These are phyloP conservation scores for Rhizodiscina lignyota DNA, from an alignment of 495 filamentous ascomycete genomes.

Conservation along the genomic window DNA sequence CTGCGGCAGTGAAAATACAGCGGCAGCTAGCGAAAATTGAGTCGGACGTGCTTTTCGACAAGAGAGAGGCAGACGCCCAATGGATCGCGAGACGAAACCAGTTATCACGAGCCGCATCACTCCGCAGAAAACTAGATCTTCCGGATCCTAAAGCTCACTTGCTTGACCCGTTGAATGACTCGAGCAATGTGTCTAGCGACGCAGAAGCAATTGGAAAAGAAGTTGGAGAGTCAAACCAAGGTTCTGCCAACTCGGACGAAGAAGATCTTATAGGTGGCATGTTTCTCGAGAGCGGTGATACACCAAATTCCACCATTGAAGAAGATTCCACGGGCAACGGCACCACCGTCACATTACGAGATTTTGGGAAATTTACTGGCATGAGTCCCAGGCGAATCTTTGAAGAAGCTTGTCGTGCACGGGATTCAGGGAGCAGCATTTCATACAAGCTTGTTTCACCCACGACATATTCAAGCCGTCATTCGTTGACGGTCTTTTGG, in stretches of 20 bases:
- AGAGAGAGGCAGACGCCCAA: constrained; percentile 49
- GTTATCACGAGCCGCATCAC: constrained; percentile 41
- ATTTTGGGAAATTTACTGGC: constrained; percentile 71
- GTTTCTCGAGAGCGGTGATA: no score
- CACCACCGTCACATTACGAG: constrained; percentile 39
- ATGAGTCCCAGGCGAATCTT: constrained; percentile 54
- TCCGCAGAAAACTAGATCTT: constrained; percentile 15
- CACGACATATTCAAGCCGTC: constrained; percentile 54
- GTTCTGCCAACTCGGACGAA: constrained; percentile 26
- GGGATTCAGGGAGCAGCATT: constrained; percentile 50
- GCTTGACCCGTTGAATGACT: not conserved
- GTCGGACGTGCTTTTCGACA: constrained; percentile 75
- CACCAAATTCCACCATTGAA: constrained; percentile 27
- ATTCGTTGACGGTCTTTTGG: constrained; percentile 62
- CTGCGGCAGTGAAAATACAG: constrained; percentile 44
- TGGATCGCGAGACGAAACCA: constrained; percentile 54
- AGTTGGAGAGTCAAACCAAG: constrained; percentile 19
- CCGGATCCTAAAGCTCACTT: no score
- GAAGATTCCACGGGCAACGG: not conserved
- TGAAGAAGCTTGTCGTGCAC: constrained; percentile 74
- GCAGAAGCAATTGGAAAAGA: constrained; percentile 30
- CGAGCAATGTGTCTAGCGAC: constrained; percentile 24
- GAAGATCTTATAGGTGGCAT: constrained; percentile 51
- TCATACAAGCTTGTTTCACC: constrained; percentile 50
- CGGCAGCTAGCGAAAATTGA: constrained; percentile 61